phyloP scores from a whole-genome alignment of 306 rosid species.

The Geum urbanum region DNA sequence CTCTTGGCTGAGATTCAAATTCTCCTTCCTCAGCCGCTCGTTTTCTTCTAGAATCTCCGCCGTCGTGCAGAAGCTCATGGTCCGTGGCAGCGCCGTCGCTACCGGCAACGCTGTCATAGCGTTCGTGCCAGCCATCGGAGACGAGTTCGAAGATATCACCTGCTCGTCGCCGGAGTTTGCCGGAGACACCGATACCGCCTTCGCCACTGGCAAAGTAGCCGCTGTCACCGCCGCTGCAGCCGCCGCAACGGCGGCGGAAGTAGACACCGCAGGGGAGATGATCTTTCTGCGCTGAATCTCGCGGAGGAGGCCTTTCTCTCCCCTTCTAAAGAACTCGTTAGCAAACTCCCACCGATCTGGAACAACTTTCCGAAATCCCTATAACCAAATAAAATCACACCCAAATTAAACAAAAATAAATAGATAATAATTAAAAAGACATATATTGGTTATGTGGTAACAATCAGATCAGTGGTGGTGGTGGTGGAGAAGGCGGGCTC shows the following conservation, averaged over 20 bases:
- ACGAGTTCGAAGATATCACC: constrained; percentile 82
- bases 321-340: constrained; percentile 68
- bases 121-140: constrained; percentile 33
- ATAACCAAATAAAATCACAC: neutral
- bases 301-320: constrained; percentile 70
- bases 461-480: too few relatives aligned
- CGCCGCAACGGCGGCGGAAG: constrained; percentile 6
- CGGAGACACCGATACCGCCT: constrained; percentile 57
- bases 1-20: constrained; percentile 69
- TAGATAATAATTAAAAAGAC: neutral
- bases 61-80: constrained; percentile 56
- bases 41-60: constrained; percentile 79
- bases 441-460: too few relatives aligned
- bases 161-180: constrained; percentile 83
- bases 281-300: constrained; percentile 86
- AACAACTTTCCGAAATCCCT: constrained; percentile 96
- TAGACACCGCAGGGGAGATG: constrained; percentile 25
- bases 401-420: neutral
- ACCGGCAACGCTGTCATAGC: constrained; percentile 18
- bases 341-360: constrained; percentile 99
- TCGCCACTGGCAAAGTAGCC: neutral
- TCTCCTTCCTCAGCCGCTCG: constrained; percentile 78
- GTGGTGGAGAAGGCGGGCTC: constrained; percentile 12
- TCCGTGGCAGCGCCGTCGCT: constrained; percentile 29
- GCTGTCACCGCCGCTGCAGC: neutral